phyloP scores from a whole-genome alignment of 345 rosid genomes.

The Moringa oleifera region DNA sequence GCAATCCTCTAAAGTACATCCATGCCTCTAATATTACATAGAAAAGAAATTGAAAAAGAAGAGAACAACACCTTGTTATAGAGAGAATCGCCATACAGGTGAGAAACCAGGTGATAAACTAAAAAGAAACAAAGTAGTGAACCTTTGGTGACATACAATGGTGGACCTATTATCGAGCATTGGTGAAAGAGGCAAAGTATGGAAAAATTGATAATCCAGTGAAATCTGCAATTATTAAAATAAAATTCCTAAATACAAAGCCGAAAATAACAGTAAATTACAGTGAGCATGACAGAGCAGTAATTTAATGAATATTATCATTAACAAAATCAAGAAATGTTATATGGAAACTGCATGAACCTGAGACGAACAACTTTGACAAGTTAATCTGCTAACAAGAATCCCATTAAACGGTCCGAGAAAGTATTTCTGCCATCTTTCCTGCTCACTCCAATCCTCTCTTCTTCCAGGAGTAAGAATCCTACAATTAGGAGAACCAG shows the following conservation, averaged over 20 bases:
- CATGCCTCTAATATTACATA: conserved; percentile 37
- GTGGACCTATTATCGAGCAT: conserved; percentile 39
- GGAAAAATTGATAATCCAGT: conserved; percentile 79
- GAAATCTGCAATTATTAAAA: conserved; percentile 56
- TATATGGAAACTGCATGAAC: conserved; percentile 25
- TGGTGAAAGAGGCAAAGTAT: conserved; percentile 68
- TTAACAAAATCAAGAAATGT: not conserved
- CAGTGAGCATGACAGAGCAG: not conserved
- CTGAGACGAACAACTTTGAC: conserved; percentile 78
- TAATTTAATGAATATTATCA: not conserved
- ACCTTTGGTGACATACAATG: conserved; percentile 72
- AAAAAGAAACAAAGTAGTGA: conserved; percentile 24
- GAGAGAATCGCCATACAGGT: conserved; percentile 1
- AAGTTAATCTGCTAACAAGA: conserved; percentile 59
- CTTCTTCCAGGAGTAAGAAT: conserved; percentile 35
- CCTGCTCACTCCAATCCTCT: conserved; percentile 39
- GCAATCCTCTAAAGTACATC: conserved; percentile 64
- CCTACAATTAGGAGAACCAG: conserved; percentile 40
- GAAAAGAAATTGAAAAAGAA: conserved; percentile 6
- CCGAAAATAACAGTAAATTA: too few relatives aligned
- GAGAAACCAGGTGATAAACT: not conserved
- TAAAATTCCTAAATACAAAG: not conserved
- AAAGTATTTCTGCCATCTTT: conserved; percentile 74
- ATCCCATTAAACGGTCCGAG: conserved; percentile 90
- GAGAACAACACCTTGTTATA: not conserved